These are phyloP conservation scores for Blastocystis sp. DNA, from an alignment of 352 stramenopile genomes.

Conservation along the genomic window DNA sequence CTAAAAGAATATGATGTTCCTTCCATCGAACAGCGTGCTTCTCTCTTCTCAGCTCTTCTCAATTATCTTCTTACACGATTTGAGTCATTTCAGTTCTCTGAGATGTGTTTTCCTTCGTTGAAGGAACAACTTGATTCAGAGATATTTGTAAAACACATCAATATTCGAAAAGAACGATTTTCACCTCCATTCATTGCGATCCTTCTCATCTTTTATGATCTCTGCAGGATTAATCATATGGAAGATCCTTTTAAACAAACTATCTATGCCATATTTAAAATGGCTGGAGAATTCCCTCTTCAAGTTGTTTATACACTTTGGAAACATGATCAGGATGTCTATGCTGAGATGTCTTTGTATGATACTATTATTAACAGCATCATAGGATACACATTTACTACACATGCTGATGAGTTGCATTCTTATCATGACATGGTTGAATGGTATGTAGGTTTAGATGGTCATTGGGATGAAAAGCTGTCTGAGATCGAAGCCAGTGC, in stretches of 20 bases:
- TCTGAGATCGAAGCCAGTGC: conserved; percentile 1
- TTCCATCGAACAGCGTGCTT: background rate
- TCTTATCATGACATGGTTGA: background rate
- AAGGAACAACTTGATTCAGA: background rate
- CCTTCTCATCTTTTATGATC: conserved; percentile 25
- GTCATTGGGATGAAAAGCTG: background rate
- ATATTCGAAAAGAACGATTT: background rate
- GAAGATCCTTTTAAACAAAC: conserved; percentile 2
- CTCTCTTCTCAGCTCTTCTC: conserved; percentile 35
- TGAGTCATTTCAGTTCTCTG: background rate
- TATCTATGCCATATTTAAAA: background rate
- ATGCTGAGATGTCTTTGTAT: background rate
- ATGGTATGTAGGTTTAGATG: background rate
- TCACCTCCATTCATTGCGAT: conserved; percentile 11
- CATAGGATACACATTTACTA: background rate
- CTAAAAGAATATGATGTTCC: conserved; percentile 1
- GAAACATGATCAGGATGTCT: background rate
- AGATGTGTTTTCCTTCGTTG: background rate
- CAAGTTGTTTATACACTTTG: conserved; percentile 18
- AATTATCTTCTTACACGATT: conserved; percentile 22
- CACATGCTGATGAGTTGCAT: background rate
- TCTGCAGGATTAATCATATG: conserved; percentile 7
- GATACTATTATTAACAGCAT: conserved; percentile 27
- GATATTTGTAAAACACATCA: background rate
- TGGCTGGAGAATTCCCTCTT: background rate